Evolutionary conservation across 2,329 filamentous ascomycete species (phyloP), one percentile per base, ranked within the genome.

Genomic region (Exophiala xenobiotica): DNA sequence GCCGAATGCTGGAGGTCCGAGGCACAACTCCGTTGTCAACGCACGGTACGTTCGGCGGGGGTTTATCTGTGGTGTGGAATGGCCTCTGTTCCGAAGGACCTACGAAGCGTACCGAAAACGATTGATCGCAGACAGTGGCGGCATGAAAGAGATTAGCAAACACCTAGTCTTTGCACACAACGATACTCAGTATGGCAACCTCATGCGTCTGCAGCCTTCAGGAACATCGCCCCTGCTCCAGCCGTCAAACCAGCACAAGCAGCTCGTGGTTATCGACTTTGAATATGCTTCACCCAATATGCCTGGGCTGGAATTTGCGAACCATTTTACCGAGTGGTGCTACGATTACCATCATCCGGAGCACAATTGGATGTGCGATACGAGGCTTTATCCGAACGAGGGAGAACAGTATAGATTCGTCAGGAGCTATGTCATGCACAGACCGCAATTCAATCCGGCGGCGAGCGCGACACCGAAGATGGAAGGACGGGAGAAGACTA

Each of bases 171-270:
- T 99, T 76, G 89, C 90, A n/a, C 93, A 99, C 68, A 96, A 96
- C 64, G 93, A 99, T 78, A 96, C 93, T 3, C 93, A 99, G 83
- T 97, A 99, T 65, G 93, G 93, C 58, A 99, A 99, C 67, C 93
- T 99, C 57, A 82, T 99, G 43, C 89, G 91, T 29, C 74, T 86
- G 68, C 81, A 89, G 60, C 82, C 82, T 2, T 73, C 74, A 31
- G 78, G 77, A 42, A 86, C 90, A 62, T 96, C 91, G 0, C 93
- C 92, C 0, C 80, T 97, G 6, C 78, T 96, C 8, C 81, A 93
- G 43, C 90, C 93, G 0, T 85, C 88, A 52, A 97, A 97, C 70
- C 85, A 92, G 61, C 93, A 99, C 73, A 97, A 95, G 70, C 92
- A 95, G 70, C 81, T 99, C 11, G 81, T 97, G 12, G 93, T 99